Evolutionary conservation across 306 rosid species (phyloP).

Genomic region (Prunus mira): DNA sequence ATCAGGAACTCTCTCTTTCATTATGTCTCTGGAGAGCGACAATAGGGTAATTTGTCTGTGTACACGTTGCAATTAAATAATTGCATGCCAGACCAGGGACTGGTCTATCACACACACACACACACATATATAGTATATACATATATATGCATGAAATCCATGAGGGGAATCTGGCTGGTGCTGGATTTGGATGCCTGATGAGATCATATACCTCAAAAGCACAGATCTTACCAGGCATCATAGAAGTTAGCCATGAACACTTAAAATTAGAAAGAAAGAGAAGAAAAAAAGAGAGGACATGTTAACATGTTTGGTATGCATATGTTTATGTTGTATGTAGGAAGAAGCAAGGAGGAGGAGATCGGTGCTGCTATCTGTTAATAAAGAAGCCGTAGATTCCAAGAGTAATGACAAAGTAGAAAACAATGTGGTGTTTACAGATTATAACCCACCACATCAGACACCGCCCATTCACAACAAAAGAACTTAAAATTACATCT

Average conservation of each 20-base stretch:
- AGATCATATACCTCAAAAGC: too few species aligned
- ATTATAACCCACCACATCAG: slow-evolving; percentile 34
- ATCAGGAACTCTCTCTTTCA: neutral
- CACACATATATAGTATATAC: too few species aligned
- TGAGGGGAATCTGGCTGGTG: neutral
- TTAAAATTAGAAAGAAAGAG: neutral
- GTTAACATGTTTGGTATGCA: neutral
- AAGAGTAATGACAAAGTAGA: neutral
- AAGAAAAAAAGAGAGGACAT: neutral
- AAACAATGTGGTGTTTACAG: slow-evolving; percentile 4
- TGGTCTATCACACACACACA: neutral
- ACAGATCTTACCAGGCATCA: too few species aligned
- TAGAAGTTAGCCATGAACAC: neutral
- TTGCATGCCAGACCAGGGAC: too few species aligned
- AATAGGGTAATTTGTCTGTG: neutral
- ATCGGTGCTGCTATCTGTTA: neutral
- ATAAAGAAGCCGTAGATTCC: neutral
- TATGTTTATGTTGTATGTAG: slow-evolving; percentile 14
- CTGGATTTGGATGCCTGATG: neutral
- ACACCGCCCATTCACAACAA: slow-evolving; percentile 35
- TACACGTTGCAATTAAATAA: neutral
- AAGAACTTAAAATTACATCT: neutral
- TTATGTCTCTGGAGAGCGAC: neutral
- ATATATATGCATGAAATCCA: neutral
- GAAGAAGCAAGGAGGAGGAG: slow-evolving; percentile 21